A percentile compares a stretch with the other conserved stretches of the same genome.
phyloP scores from a whole-genome alignment of 2,329 filamentous ascomycete species.

The Fusarium sambucinum region DNA sequence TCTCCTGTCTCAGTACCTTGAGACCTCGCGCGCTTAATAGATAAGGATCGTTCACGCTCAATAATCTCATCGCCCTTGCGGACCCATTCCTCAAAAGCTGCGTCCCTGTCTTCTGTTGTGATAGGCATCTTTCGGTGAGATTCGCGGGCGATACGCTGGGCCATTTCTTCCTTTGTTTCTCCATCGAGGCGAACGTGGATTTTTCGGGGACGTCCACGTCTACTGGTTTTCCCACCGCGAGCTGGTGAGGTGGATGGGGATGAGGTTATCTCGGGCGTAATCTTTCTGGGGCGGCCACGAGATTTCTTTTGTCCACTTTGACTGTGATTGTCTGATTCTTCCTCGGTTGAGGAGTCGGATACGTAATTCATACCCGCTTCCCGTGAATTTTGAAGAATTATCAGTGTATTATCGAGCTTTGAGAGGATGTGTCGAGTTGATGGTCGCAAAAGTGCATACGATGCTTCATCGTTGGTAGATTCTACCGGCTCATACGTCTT shows the following conservation, averaged over 20 bases:
- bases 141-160: constrained; percentile 61
- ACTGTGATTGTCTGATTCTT: constrained; percentile 51
- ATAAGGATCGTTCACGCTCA: constrained; percentile 35
- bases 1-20: constrained; percentile 34
- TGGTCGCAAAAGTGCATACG: constrained; percentile 73
- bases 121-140: constrained; percentile 50
- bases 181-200: constrained; percentile 55
- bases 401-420: constrained; percentile 76
- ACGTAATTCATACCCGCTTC: constrained; percentile 59
- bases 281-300: constrained; percentile 48
- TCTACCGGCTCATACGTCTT: constrained; percentile 64
- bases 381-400: constrained; percentile 76
- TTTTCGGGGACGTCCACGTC: constrained; percentile 58
- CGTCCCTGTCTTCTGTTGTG: constrained; percentile 46
- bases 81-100: constrained; percentile 53
- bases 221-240: constrained; percentile 20
- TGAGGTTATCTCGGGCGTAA: constrained; percentile 1
- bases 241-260: constrained; percentile 31
- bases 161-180: constrained; percentile 61
- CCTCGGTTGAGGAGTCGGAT: constrained; percentile 56
- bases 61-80: constrained; percentile 49
- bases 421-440: constrained; percentile 76
- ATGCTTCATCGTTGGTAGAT: constrained; percentile 77
- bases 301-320: constrained; percentile 43
- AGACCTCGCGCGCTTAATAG: constrained; percentile 29